Percentiles rank a stretch among this genome's conserved stretches.
Conservation (phyloP, 257 asterid species). For the Solanum tarijense region DNA sequence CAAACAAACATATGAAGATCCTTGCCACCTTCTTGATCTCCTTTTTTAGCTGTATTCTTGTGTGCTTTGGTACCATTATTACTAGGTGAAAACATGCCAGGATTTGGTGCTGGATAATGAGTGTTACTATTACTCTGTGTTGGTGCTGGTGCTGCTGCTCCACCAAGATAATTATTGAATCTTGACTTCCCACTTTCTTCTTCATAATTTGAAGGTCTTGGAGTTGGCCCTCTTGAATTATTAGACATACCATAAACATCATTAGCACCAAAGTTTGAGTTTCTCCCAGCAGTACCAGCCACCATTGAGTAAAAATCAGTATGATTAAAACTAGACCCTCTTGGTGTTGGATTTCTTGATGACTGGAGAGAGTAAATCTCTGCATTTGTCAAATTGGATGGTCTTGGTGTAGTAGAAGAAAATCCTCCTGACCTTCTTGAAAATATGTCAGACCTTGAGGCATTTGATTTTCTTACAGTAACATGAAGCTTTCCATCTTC, state of each 20-base stretch:
- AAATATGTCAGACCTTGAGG: slow-evolving; percentile 69
- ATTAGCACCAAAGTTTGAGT: slow-evolving; percentile 62
- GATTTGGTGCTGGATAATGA: slow-evolving; percentile 62
- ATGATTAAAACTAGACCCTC: slow-evolving; percentile 83
- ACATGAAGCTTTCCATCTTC: slow-evolving; percentile 80
- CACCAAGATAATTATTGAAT: slow-evolving; percentile 31
- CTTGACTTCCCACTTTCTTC: slow-evolving; percentile 52
- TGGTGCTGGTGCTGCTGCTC: neutral
- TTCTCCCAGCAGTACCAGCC: slow-evolving; percentile 50
- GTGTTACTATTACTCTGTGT: slow-evolving; percentile 5
- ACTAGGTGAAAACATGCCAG: slow-evolving; percentile 74
- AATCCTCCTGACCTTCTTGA: slow-evolving; percentile 61
- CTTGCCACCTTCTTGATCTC: slow-evolving; percentile 40
- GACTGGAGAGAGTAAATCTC: slow-evolving; percentile 87
- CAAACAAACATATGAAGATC: slow-evolving; percentile 93
- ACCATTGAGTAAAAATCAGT: slow-evolving; percentile 79
- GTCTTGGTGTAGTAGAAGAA: slow-evolving; percentile 57
- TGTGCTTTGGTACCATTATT: slow-evolving; percentile 19
- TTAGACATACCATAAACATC: slow-evolving; percentile 43
- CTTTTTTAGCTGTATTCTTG: slow-evolving; percentile 31
- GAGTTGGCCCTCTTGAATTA: slow-evolving; percentile 59
- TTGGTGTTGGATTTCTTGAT: slow-evolving; percentile 74
- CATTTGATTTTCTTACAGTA: slow-evolving; percentile 67
- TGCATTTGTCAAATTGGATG: slow-evolving; percentile 71
- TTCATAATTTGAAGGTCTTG: slow-evolving; percentile 69